Percentiles rank a stretch among this genome's conserved stretches.
These are phyloP conservation scores for Sutorius australiensis DNA, from an alignment of 768 basidiomycete genomes.

Conservation along the genomic window DNA sequence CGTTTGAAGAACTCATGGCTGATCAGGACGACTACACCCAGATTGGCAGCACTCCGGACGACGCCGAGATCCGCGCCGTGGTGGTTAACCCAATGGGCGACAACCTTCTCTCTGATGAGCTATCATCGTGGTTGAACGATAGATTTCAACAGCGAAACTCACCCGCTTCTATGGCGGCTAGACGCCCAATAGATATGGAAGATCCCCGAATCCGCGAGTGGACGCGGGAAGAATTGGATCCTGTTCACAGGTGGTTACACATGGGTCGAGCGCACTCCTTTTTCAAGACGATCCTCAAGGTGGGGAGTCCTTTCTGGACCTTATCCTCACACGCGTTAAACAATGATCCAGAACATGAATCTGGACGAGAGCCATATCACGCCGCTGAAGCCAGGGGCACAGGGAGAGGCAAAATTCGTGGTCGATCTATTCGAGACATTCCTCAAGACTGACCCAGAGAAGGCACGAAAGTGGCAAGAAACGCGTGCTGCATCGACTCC, in stretches of 20 bases:
- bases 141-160: constrained; percentile 20
- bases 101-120: constrained; percentile 34
- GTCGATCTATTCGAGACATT: constrained; percentile 22
- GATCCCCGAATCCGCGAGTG: constrained; percentile 40
- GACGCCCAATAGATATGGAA: constrained; percentile 27
- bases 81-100: constrained; percentile 19
- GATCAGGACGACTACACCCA: constrained; percentile 24
- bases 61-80: constrained; percentile 13
- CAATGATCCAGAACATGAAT: constrained; percentile 15
- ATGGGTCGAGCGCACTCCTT: constrained; percentile 28
- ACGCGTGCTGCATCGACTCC: constrained; percentile 21
- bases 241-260: constrained; percentile 37
- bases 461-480: constrained; percentile 21
- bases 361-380: constrained; percentile 12
- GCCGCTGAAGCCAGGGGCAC: constrained; percentile 6
- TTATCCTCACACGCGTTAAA: neutral
- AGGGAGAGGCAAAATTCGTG: constrained; percentile 14
- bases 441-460: constrained; percentile 23
- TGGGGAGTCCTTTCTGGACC: constrained; percentile 1
- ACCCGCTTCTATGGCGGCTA: constrained; percentile 18
- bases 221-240: constrained; percentile 34
- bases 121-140: constrained; percentile 31
- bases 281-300: constrained; percentile 29
- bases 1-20: constrained; percentile 22
- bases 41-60: constrained; percentile 8